phyloP scores from a whole-genome alignment of 345 rosid species.

The Boechera retrofracta region DNA sequence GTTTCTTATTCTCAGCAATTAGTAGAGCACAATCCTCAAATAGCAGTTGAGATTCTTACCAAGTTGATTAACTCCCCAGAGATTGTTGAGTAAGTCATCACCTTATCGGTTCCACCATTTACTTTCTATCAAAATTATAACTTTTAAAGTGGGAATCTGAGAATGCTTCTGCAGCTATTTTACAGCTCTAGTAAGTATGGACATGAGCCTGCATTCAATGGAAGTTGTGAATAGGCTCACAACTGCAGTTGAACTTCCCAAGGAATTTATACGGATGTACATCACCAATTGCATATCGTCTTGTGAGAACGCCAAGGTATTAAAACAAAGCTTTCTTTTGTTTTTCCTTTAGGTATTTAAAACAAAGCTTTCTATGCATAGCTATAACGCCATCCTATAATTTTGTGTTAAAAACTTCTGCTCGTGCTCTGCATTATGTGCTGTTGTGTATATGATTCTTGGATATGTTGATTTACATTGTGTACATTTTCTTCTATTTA shows the following conservation, averaged over 20 bases:
- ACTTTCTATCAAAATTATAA: neutral
- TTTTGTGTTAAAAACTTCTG: neutral
- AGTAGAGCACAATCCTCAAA: conserved; percentile 93
- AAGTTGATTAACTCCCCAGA: conserved; percentile 87
- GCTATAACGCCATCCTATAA: neutral
- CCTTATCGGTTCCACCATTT: conserved; percentile 22
- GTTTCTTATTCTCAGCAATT: conserved; percentile 67
- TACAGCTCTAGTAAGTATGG: conserved; percentile 90
- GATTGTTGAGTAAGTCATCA: conserved; percentile 75
- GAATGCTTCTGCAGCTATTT: conserved; percentile 68
- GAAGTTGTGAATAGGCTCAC: conserved; percentile 99
- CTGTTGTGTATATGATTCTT: neutral
- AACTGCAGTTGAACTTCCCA: conserved; percentile 90
- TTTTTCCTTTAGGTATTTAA: neutral
- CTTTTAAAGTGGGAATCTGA: conserved; percentile 20
- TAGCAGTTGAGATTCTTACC: conserved; percentile 92
- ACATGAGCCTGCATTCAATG: conserved; percentile 97
- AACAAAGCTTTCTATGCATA: conserved; percentile 13
- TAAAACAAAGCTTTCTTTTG: conserved; percentile 32
- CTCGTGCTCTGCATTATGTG: neutral
- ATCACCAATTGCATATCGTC: conserved; percentile 96
- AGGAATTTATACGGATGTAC: conserved; percentile 86
- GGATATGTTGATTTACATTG: conserved; percentile 18
- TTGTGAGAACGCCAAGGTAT: conserved; percentile 91
- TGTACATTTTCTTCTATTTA: neutral